phyloP scores from a whole-genome alignment of 371 early-diverging fungal species.

The Syncephalis plumigaleata region DNA sequence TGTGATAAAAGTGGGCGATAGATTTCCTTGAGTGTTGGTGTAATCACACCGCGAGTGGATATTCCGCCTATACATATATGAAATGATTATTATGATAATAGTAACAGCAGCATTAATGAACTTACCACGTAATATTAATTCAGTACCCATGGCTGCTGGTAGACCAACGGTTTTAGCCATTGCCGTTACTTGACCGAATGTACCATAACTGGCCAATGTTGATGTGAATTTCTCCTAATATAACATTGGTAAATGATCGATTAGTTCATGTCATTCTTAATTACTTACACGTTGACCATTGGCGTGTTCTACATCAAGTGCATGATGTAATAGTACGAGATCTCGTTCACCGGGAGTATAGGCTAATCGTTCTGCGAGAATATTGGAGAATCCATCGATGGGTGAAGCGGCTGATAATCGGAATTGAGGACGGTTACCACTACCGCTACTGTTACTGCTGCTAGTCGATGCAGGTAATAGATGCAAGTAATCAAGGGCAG shows the following conservation, averaged over 20 bases:
- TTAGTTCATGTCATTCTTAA: too few relatives aligned
- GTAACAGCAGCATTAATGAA: neutral
- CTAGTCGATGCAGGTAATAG: too few relatives aligned
- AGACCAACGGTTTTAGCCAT: slow-evolving; percentile 87
- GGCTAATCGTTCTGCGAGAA: slow-evolving; percentile 45
- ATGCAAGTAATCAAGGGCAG: too few relatives aligned
- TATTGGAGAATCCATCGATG: slow-evolving; percentile 58
- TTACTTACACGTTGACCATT: slow-evolving; percentile 19
- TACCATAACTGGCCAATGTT: slow-evolving; percentile 60
- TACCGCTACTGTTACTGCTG: too few relatives aligned
- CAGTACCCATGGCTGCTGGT: slow-evolving; percentile 76
- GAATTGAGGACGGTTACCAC: too few relatives aligned
- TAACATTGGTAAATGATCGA: neutral
- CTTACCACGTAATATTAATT: slow-evolving; percentile 52
- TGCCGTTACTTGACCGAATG: slow-evolving; percentile 51
- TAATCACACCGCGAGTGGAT: slow-evolving; percentile 47
- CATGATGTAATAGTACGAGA: slow-evolving; percentile 79
- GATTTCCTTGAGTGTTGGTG: slow-evolving; percentile 56
- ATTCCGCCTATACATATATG: slow-evolving; percentile 13
- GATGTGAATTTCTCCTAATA: slow-evolving; percentile 42
- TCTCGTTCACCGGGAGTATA: slow-evolving; percentile 63
- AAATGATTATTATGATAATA: neutral
- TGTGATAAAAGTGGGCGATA: slow-evolving; percentile 55
- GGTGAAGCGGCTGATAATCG: too few relatives aligned
- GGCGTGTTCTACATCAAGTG: slow-evolving; percentile 45